Conservation (phyloP, 2,329 filamentous ascomycete species). For the Colletotrichum sp. region DNA sequence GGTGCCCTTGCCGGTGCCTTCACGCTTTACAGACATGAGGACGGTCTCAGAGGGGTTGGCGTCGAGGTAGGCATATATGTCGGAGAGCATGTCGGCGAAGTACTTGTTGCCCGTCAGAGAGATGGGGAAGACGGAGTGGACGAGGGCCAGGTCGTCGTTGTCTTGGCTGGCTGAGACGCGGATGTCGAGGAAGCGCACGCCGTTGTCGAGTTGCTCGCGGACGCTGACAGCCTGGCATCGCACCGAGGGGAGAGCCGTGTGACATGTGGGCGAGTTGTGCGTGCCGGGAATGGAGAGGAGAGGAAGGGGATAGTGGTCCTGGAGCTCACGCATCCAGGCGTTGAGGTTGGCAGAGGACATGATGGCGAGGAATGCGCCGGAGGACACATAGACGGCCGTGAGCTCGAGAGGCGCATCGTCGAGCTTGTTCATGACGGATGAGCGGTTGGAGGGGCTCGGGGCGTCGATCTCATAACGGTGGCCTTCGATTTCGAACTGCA, state of each 20-base stretch:
- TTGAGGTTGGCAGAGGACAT: slow-evolving; percentile 73
- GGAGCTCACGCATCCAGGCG: slow-evolving; percentile 82
- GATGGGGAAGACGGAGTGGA: slow-evolving; percentile 90
- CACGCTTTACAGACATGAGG: slow-evolving; percentile 87
- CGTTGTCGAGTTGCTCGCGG: slow-evolving; percentile 81
- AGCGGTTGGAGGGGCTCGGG: slow-evolving; percentile 65
- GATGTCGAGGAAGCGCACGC: slow-evolving; percentile 93
- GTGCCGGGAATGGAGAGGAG: slow-evolving; percentile 91
- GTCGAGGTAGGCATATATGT: slow-evolving; percentile 77
- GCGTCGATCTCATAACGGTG: slow-evolving; percentile 76
- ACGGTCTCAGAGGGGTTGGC: slow-evolving; percentile 81
- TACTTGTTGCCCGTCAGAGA: slow-evolving; percentile 82
- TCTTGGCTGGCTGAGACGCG: slow-evolving; percentile 65
- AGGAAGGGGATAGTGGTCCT: slow-evolving; percentile 75
- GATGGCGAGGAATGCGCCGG: slow-evolving; percentile 63
- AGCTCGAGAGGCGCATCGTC: slow-evolving; percentile 59
- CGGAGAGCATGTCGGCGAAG: slow-evolving; percentile 74
- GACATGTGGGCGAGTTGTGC: slow-evolving; percentile 89
- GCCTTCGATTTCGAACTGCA: slow-evolving; percentile 72
- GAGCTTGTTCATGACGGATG: slow-evolving; percentile 64
- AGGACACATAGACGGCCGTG: slow-evolving; percentile 69
- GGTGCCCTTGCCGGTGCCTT: slow-evolving; percentile 80
- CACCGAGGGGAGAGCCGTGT: slow-evolving; percentile 87
- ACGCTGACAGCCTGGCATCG: slow-evolving; percentile 87
- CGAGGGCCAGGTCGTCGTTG: slow-evolving; percentile 76